phyloP scores from a whole-genome alignment of 352 stramenopile species.

The Phytopythium kandeliae region DNA sequence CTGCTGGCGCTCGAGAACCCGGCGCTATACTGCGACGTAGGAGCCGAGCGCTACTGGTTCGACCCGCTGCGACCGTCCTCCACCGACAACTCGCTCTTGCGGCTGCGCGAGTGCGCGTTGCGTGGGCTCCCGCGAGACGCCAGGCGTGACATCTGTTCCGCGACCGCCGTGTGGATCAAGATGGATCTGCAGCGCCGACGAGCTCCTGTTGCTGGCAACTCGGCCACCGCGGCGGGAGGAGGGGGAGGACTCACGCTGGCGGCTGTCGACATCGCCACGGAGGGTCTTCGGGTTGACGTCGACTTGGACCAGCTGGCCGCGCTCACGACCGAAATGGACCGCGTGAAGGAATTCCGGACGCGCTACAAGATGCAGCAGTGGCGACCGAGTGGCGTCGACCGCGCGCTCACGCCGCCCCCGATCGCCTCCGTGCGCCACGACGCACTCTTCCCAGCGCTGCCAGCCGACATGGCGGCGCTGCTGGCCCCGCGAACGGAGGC shows the following conservation, averaged over 20 bases:
- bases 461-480: slow-evolving; percentile 7
- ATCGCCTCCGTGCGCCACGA: slow-evolving; percentile 21
- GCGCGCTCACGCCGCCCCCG: slow-evolving; percentile 25
- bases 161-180: slow-evolving; percentile 56
- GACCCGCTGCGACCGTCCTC: slow-evolving; percentile 1
- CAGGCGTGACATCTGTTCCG: slow-evolving; percentile 39
- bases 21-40: slow-evolving; percentile 52
- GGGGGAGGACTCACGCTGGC: slow-evolving; percentile 8
- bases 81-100: slow-evolving; percentile 14
- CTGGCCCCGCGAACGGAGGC: slow-evolving; percentile 21
- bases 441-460: slow-evolving; percentile 29
- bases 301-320: slow-evolving; percentile 52
- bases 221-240: not conserved
- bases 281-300: slow-evolving; percentile 43
- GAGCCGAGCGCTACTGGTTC: slow-evolving; percentile 27
- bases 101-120: slow-evolving; percentile 28
- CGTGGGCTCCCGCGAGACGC: slow-evolving; percentile 23
- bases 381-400: slow-evolving; percentile 50
- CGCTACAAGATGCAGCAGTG: slow-evolving; percentile 23
- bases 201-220: not conserved
- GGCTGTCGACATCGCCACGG: slow-evolving; percentile 54
- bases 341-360: slow-evolving; percentile 28
- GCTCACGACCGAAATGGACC: slow-evolving; percentile 37
- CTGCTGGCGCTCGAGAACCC: slow-evolving; percentile 55
- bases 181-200: slow-evolving; percentile 34